Base-by-base conservation (phyloP, 106 monocot species). In the Iris macrosiphon region DNA sequence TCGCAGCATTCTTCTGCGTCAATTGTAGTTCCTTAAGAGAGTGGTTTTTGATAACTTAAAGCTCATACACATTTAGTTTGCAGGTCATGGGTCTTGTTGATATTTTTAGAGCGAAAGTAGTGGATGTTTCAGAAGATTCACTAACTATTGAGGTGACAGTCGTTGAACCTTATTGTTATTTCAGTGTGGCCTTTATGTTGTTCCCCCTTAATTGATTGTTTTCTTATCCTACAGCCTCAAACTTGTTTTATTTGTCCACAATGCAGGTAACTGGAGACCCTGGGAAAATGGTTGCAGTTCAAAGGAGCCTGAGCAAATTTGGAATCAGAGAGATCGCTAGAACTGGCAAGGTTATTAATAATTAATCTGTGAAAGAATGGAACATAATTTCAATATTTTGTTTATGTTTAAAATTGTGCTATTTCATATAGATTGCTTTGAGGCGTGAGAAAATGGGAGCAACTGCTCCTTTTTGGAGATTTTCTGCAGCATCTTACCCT, bases 1-100 rank as follows among this genome's bases (percentile, higher is more conserved):
- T n/a, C n/a, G n/a, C n/a, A n/a, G n/a, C n/a, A n/a, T n/a, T n/a
- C n/a, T n/a, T n/a, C n/a, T n/a, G n/a, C n/a, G n/a, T n/a, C n/a
- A n/a, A n/a, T n/a, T n/a, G n/a, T n/a, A n/a, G n/a, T n/a, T n/a
- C n/a, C n/a, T n/a, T n/a, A n/a, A n/a, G n/a, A n/a, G n/a, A n/a
- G n/a, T n/a, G n/a, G n/a, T n/a, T n/a, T n/a, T n/a, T n/a, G n/a
- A n/a, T n/a, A n/a, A n/a, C n/a, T n/a, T n/a, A n/a, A n/a, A n/a
- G n/a, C n/a, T n/a, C n/a, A n/a, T 25, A 52, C 25, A 17, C 22
- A 59, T 71, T 40, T 19, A 23, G 31, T 68, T n/a, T 59, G 19
- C 85, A 95, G 94, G 85, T 85, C 40, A 85, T 95, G 89, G 62
- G 66, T 61, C 61, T 95, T 56, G 79, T 85, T 64, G 84, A 95